Conservation (phyloP, 805 yeast genomes). For the Lachancea meyersii region DNA sequence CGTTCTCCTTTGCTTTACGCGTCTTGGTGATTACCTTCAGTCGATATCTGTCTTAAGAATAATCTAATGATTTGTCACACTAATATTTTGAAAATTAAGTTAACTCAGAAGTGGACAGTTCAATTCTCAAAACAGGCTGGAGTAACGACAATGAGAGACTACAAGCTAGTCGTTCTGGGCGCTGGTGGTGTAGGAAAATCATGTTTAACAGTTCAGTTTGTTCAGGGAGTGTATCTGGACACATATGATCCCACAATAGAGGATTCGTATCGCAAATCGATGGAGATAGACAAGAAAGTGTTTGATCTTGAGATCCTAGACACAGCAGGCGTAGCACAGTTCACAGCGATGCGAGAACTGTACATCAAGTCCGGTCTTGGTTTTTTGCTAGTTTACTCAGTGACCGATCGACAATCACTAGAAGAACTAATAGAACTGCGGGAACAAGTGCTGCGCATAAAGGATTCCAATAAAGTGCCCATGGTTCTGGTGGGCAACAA, state of each 20-base stretch:
- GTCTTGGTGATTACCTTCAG: no score
- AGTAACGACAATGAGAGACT: conserved; percentile 53
- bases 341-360: conserved; percentile 89
- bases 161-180: conserved; percentile 85
- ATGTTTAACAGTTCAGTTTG: conserved; percentile 85
- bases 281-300: conserved; percentile 80
- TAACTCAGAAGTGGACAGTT: no score
- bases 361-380: conserved; percentile 88
- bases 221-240: conserved; percentile 83
- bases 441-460: conserved; percentile 78
- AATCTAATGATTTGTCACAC: no score
- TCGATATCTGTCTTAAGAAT: no score
- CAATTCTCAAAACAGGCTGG: no score
- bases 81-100: no score
- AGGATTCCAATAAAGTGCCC: conserved; percentile 69
- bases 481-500: conserved; percentile 90
- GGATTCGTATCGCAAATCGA: conserved; percentile 85
- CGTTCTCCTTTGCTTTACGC: no score
- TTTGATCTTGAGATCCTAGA: conserved; percentile 84
- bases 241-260: conserved; percentile 96
- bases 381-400: conserved; percentile 78
- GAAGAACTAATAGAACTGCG: conserved; percentile 72
- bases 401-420: conserved; percentile 69
- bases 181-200: conserved; percentile 98
- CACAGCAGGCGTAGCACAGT: conserved; percentile 92